Evolutionary conservation across 2,329 filamentous ascomycete genomes (phyloP), one percentile per base, ranked within the genome.

Genomic region (Penicillium palitans): DNA sequence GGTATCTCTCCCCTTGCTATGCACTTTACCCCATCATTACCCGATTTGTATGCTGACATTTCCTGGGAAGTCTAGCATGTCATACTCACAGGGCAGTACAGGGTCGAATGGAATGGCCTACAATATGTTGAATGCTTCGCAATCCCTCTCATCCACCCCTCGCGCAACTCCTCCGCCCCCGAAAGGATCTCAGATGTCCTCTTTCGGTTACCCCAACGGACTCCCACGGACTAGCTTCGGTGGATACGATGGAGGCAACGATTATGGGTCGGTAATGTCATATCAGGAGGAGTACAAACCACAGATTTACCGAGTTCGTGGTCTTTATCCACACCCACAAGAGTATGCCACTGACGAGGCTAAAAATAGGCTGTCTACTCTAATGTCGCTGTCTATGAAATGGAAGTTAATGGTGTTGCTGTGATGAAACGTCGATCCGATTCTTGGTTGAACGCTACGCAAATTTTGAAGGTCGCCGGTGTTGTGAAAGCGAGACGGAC

Each of bases 401-500:
- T 98, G 92, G 93, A 97, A 74, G 90, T 98, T 61, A 96, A 96
- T 73, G 86, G 86, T 46, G 83, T 99, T 64, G 91, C 92, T 25
- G 93, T 98, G 51, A 99, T 99, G 95, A 91, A 95, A 74, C 88
- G 95, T 58, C 89, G 95, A 64, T 89, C 90, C 66, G 95, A 99
- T 76, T 93, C 91, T 65, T 98, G 93, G 91, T 83, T 99, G 65
- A 99, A 99, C 78, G 95, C 95, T 52, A 99, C 95, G 0, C 95
- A 99, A 76, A 98, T 99, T 65, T 85, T 99, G 64, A 99, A 99
- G 73, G 93, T 98, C 37, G 95, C 95, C 37, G 93, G 93, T 51
- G 92, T 99, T 60, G 93, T 97, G 72, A 99, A 99, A 79, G 95
- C 93, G 60, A 96, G 96, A 78, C 89, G 95, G 67, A 98, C 95